Percentiles rank a stretch among this genome's conserved stretches.
These are phyloP conservation scores for Botryotinia globosa DNA, from an alignment of 2,329 filamentous ascomycete species.

Conservation along the genomic window DNA sequence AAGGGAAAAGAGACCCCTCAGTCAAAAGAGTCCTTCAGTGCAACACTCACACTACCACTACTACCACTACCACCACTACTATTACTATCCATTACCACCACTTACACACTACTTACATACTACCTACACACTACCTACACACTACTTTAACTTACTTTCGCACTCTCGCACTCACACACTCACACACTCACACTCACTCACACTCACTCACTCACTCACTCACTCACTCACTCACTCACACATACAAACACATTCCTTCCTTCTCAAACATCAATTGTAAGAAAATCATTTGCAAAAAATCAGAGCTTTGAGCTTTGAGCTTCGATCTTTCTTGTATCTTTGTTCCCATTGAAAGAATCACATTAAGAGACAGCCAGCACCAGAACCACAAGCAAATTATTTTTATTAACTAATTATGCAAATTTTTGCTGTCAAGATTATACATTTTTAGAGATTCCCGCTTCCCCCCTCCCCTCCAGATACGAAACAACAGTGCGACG, in stretches of 20 bases:
- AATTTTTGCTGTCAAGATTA: background rate
- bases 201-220: too few relatives aligned
- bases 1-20: slow-evolving; percentile 8
- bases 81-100: background rate
- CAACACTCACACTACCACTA: background rate
- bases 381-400: background rate
- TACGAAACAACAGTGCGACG: slow-evolving; percentile 11
- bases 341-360: slow-evolving; percentile 12
- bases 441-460: slow-evolving; percentile 4
- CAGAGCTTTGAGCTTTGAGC: slow-evolving; percentile 14
- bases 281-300: slow-evolving; percentile 8
- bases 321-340: background rate
- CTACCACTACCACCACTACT: background rate
- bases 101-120: background rate
- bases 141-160: background rate
- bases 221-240: too few relatives aligned
- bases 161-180: too few relatives aligned
- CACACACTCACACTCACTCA: too few relatives aligned
- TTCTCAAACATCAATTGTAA: slow-evolving; percentile 21
- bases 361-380: background rate
- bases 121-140: background rate
- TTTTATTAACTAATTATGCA: slow-evolving; percentile 2
- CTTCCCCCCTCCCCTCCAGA: background rate
- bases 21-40: background rate
- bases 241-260: slow-evolving; percentile 7